Evolutionary conservation across 2,329 filamentous ascomycete species (phyloP), one percentile per base, ranked within the genome.

Genomic region (Tolypocladium pustulatum): DNA sequence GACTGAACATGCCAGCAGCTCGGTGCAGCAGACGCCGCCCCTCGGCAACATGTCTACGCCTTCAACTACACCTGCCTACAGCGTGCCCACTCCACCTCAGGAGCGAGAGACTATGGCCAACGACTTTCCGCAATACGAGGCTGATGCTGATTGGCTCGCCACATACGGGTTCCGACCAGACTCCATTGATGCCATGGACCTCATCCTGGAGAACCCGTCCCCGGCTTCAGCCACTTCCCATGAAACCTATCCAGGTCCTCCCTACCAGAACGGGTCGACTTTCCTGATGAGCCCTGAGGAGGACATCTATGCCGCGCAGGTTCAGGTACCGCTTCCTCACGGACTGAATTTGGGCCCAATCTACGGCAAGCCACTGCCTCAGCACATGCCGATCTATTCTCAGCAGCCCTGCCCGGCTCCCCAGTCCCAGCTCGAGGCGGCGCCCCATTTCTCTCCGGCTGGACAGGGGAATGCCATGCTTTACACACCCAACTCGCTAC

Each of bases 391-490:
- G 22, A 75, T 69, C 22, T 71, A 67, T 58, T 65, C 61, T 2
- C 51, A 62, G 25, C 64, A 66, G 52, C 66, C 74, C 25, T 71
- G 61, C 36, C 58, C 62, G 20, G 57, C 62, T 13, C 63, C 64
- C 5, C 62, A 61, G 22, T 9, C 60, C 9, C 55, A 65, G 51
- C 61, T 59, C 63, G 46, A 58, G 49, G 62, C 74, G 37, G 25
- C 40, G 7, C 73, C 78, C 32, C 86, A 89, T 61, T 81, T 90
- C 61, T 91, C 88, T 4, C 87, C 87, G 10, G 78, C 79, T 57
- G 88, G 85, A 6, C 87, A 90, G 65, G 80, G 81, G 40, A 85
- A 87, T 60, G 75, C 84, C 1, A 88, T 89, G 75, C 79, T 90
- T 37, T 88, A 80, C 72, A 88, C 87, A 12, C 85, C 88, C 54